These are phyloP conservation scores for Phialemoniopsis sp. DNA, from an alignment of 2,329 filamentous ascomycete genomes.

Conservation along the genomic window DNA sequence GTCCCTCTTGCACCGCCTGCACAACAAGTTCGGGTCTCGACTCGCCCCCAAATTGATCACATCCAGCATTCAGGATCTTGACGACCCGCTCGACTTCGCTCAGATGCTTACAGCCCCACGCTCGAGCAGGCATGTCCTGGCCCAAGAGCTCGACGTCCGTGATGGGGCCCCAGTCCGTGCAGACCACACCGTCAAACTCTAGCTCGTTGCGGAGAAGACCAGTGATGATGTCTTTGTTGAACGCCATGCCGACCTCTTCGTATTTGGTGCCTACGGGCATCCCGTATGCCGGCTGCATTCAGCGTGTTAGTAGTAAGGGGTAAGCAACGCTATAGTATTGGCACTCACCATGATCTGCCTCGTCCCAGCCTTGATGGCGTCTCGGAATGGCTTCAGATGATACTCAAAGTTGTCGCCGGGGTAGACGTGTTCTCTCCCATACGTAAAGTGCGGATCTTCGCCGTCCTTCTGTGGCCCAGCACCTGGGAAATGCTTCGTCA, in stretches of 20 bases:
- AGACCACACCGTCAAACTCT: conserved; percentile 46
- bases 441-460: conserved; percentile 47
- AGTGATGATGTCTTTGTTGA: conserved; percentile 47
- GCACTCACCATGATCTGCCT: conserved; percentile 51
- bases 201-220: conserved; percentile 40
- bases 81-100: conserved; percentile 33
- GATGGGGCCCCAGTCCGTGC: conserved; percentile 48
- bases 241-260: conserved; percentile 42
- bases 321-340: too few relatives aligned
- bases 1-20: conserved; percentile 34
- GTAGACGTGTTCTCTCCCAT: conserved; percentile 47
- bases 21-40: conserved; percentile 41
- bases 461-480: conserved; percentile 42
- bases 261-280: conserved; percentile 38
- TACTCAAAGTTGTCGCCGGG: conserved; percentile 46
- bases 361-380: conserved; percentile 42
- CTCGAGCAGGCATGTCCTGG: conserved; percentile 40
- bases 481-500: conserved; percentile 52
- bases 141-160: conserved; percentile 36
- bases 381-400: conserved; percentile 45
- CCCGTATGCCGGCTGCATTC: conserved; percentile 9
- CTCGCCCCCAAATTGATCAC: conserved; percentile 50
- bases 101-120: conserved; percentile 45
- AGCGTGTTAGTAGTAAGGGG: too few relatives aligned
- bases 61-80: conserved; percentile 43